Evolutionary conservation across 2,329 filamentous ascomycete species (phyloP), one percentile per base, ranked within the genome.

Genomic region (Hortaea werneckii): DNA sequence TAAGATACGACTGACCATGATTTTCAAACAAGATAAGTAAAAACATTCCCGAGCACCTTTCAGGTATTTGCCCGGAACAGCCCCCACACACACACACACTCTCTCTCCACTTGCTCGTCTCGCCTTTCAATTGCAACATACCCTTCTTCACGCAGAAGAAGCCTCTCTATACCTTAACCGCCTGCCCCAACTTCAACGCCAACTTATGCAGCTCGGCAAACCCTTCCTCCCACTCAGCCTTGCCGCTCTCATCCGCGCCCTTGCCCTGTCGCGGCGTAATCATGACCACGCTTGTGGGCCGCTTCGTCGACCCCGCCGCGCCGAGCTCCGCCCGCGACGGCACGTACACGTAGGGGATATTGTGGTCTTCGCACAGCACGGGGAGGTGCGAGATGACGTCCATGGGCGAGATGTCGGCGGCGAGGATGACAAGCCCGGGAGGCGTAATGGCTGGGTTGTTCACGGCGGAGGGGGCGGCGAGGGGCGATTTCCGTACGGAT

Each of bases 311-410:
- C 50, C 89, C 89, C 3, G 92, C 90, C 57, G 87, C 86, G 62
- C 92, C 92, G 47, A 98, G 80, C 73, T 96, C 90, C 50, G 88
- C 90, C 58, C 92, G 83, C 61, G 85, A 94, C 50, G 83, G 80
- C 59, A 98, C 86, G 68, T 94, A 98, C 68, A 98, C 80, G 73
- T 96, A 98, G 30, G 92, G 92, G 50, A 95, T 87, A 69, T 86
- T 87, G 77, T 95, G 89, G 72, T 96, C 90, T 73, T 98, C 92
- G 77, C 92, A 96, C 48, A 96, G 83, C 47, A 98, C 86, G 60
- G 92, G 92, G 55, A 98, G 86, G 72, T 98, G 92, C 50, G 87
- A 92, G 72, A 98, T 95, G 66, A 98, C 92, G 69, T 98, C 92
- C 82, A 92, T 90, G 55, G 92, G 92, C 44, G 87, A 95, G 73